These are phyloP conservation scores for Kalmusia sp. DNA, from an alignment of 2,329 filamentous ascomycete genomes.

Conservation along the genomic window DNA sequence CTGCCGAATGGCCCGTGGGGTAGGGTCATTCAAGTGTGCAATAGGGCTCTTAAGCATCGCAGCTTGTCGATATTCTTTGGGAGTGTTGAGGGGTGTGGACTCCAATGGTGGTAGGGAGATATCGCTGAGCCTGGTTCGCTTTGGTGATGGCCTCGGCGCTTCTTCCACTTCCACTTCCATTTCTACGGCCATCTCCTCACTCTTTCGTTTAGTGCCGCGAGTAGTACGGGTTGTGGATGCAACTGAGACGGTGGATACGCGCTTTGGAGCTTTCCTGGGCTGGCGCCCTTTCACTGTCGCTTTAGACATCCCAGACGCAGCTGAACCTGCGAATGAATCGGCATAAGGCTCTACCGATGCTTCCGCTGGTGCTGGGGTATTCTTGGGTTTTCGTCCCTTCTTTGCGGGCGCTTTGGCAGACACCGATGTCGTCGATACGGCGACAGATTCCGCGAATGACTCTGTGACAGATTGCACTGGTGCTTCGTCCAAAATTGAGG, in stretches of 20 bases:
- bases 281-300: slow-evolving; percentile 5
- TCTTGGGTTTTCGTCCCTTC: slow-evolving; percentile 4
- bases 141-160: slow-evolving; percentile 5
- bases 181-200: slow-evolving; percentile 20
- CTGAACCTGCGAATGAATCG: slow-evolving; percentile 2
- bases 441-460: slow-evolving; percentile 4
- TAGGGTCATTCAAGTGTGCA: slow-evolving; percentile 3
- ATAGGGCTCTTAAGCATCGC: background rate
- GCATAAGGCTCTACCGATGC: background rate
- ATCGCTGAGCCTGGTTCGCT: slow-evolving; percentile 14
- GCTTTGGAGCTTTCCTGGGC: slow-evolving; percentile 7
- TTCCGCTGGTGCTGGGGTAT: background rate
- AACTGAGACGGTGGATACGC: slow-evolving; percentile 9
- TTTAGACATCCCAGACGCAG: slow-evolving; percentile 6
- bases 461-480: background rate
- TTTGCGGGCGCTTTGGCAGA: slow-evolving; percentile 6
- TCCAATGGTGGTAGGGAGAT: slow-evolving; percentile 10
- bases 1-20: slow-evolving; percentile 2
- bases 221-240: slow-evolving; percentile 15
- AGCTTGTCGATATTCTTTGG: slow-evolving; percentile 22
- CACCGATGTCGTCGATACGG: background rate
- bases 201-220: slow-evolving; percentile 28
- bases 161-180: background rate
- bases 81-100: slow-evolving; percentile 67
- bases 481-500: background rate